phyloP scores from a whole-genome alignment of 345 rosid species.

The Noccaea bulbosa region DNA sequence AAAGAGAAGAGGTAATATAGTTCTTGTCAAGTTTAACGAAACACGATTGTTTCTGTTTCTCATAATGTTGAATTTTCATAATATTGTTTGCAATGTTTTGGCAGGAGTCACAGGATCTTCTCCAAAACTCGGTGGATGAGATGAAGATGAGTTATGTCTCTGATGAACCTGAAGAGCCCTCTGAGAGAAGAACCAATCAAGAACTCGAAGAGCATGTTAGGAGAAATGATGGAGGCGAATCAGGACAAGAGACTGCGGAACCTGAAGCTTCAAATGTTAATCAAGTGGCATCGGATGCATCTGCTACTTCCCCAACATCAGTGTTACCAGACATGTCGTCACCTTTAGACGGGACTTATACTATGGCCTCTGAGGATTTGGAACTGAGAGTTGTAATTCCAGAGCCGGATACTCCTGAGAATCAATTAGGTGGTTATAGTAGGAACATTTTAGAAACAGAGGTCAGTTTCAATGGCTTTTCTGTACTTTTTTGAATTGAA shows the following conservation, averaged over 20 bases:
- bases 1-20: conserved; percentile 48
- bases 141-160: conserved; percentile 22
- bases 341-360: conserved; percentile 27
- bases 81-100: background rate
- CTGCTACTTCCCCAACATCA: conserved; percentile 55
- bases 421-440: conserved; percentile 28
- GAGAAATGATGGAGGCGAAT: conserved; percentile 16
- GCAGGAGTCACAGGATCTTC: conserved; percentile 44
- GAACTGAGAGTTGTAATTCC: conserved; percentile 23
- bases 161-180: conserved; percentile 34
- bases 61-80: conserved; percentile 10
- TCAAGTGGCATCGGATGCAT: conserved; percentile 30
- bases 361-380: conserved; percentile 38
- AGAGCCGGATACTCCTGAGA: conserved; percentile 19
- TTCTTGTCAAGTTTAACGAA: conserved; percentile 13
- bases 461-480: conserved; percentile 16
- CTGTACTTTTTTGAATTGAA: background rate
- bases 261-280: conserved; percentile 34
- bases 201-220: conserved; percentile 25
- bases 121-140: conserved; percentile 40
- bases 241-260: conserved; percentile 30
- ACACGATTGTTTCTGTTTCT: background rate
- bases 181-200: conserved; percentile 34
- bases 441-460: conserved; percentile 25
- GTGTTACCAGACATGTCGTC: conserved; percentile 46